Evolutionary conservation across 2,329 filamentous ascomycete genomes (phyloP).

Genomic region (Colletotrichum shisoi): DNA sequence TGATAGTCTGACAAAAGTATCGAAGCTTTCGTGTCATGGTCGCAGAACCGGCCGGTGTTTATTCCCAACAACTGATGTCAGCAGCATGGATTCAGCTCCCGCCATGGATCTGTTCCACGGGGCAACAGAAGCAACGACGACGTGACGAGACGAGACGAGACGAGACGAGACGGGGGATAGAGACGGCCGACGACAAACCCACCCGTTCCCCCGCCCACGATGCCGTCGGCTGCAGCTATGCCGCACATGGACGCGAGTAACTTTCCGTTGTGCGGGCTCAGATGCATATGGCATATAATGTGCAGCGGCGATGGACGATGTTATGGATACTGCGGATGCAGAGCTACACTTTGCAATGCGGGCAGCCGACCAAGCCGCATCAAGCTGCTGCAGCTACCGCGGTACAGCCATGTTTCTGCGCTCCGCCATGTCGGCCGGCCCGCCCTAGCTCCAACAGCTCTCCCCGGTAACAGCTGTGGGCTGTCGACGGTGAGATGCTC

Average conservation of each 20-base stretch:
- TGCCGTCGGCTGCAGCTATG: conserved; percentile 32
- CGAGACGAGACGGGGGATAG: conserved; percentile 3
- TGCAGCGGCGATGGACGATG: conserved; percentile 8
- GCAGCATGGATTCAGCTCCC: not conserved
- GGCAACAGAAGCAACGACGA: conserved; percentile 35
- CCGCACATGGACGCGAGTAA: conserved; percentile 21
- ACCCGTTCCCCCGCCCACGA: conserved; percentile 34
- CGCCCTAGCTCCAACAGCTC: conserved; percentile 8
- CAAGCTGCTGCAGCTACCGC: conserved; percentile 27
- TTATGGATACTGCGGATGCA: conserved; percentile 25
- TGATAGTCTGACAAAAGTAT: conserved; percentile 24
- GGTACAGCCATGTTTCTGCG: conserved; percentile 32
- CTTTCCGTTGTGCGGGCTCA: conserved; percentile 20
- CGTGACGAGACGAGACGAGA: conserved; percentile 7
- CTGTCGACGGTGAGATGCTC: conserved; percentile 20
- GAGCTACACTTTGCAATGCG: conserved; percentile 30
- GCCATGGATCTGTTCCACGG: conserved; percentile 29
- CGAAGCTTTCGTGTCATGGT: conserved; percentile 4
- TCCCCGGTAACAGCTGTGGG: conserved; percentile 17
- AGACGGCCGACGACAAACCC: conserved; percentile 10
- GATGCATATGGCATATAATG: conserved; percentile 16
- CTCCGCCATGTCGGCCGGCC: conserved; percentile 31
- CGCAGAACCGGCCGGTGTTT: conserved; percentile 29
- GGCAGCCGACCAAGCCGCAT: conserved; percentile 26
- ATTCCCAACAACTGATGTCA: conserved; percentile 1